These are phyloP conservation scores for Erythrophleum ivorense DNA, from an alignment of 331 rosid genomes.

Conservation along the genomic window DNA sequence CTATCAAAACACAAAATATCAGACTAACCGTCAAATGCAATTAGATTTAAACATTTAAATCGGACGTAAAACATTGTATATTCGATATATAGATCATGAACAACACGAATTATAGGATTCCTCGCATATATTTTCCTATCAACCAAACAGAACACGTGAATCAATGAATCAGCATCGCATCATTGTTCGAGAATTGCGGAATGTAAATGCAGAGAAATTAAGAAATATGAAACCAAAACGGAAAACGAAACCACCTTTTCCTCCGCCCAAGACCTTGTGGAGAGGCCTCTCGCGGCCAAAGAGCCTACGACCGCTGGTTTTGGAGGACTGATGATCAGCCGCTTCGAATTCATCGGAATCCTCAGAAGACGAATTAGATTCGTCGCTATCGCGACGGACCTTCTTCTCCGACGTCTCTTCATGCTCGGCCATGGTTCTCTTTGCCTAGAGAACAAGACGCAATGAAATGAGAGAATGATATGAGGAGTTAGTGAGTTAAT, in stretches of 20 bases:
- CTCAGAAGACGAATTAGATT: constrained; percentile 62
- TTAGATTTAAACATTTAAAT: neutral
- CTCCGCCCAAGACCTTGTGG: constrained; percentile 86
- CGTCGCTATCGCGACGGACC: constrained; percentile 31
- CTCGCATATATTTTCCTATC: neutral
- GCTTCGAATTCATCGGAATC: constrained; percentile 59
- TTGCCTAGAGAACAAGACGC: neutral
- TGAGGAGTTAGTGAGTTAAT: neutral
- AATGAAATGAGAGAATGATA: neutral
- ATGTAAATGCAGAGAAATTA: neutral
- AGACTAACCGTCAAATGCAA: neutral
- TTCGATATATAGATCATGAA: neutral
- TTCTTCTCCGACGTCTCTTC: neutral
- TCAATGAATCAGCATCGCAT: neutral
- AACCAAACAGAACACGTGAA: neutral
- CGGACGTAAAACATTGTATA: neutral
- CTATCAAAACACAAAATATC: neutral
- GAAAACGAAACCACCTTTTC: constrained; percentile 59
- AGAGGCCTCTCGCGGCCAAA: constrained; percentile 88
- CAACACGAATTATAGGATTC: neutral
- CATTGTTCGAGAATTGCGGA: neutral
- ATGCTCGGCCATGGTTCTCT: constrained; percentile 55
- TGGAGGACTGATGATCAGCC: constrained; percentile 8
- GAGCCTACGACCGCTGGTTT: constrained; percentile 64
- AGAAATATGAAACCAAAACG: neutral